Conservation (phyloP, 1,139 yeast genomes). For the Candida sojae region DNA sequence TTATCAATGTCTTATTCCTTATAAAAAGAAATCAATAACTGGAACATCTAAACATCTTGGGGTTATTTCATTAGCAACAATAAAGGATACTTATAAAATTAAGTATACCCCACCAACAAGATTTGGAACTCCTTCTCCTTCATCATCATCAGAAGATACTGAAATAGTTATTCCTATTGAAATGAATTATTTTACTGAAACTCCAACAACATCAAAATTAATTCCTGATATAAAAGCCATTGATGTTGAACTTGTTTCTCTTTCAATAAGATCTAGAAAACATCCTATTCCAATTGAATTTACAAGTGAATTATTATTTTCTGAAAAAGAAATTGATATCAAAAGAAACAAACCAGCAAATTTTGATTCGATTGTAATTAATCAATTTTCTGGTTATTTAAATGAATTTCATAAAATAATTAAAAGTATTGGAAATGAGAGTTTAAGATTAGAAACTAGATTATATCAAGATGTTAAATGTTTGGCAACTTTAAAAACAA, state of each 20-base stretch:
- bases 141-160: constrained; percentile 16
- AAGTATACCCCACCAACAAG: constrained; percentile 37
- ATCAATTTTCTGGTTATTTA: constrained; percentile 31
- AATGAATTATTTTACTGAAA: constrained; percentile 30
- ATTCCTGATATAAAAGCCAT: constrained; percentile 34
- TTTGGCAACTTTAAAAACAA: constrained; percentile 36
- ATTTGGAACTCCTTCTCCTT: constrained; percentile 15
- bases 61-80: constrained; percentile 37
- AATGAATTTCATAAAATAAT: constrained; percentile 31
- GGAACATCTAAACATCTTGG: constrained; percentile 37
- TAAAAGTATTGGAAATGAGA: constrained; percentile 36
- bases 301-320: constrained; percentile 42
- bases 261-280: constrained; percentile 38
- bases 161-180: constrained; percentile 38
- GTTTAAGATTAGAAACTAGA: constrained; percentile 36
- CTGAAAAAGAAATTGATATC: constrained; percentile 24
- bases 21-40: constrained; percentile 38
- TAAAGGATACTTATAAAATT: constrained; percentile 30
- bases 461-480: constrained; percentile 39
- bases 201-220: constrained; percentile 5
- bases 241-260: constrained; percentile 35
- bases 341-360: constrained; percentile 20
- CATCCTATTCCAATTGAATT: constrained; percentile 44
- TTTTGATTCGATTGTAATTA: constrained; percentile 34
- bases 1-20: constrained; percentile 36